Evolutionary conservation across 306 rosid species (phyloP), one percentile per base, ranked within the genome.

Genomic region (Gastrolobium bilobum): DNA sequence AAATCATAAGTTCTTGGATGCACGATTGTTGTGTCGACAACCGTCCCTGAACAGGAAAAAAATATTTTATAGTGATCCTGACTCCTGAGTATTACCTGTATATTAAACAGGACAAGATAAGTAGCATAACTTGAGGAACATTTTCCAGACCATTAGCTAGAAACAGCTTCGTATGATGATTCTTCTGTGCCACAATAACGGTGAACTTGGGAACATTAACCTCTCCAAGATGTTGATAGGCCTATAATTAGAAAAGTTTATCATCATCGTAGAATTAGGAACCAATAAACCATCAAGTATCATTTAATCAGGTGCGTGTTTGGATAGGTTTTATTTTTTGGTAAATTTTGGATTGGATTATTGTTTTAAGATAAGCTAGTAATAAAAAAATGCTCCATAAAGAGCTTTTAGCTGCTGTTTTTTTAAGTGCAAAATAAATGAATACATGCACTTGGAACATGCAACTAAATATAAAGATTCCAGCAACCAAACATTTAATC

Each of bases 1-100:
- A 95, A 95, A 82, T 92, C 97, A 52, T 84, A 92, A 74, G 86
- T 91, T 78, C 83, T 86, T 10, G 97, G 98, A 87, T 92, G 98
- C 30, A 84, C 90, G 48, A 92, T 85, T 72, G 81, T 80, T 9
- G 91, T 88, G 89, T 95, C 99, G 9, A 95, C 96, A 26, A 95
- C 92, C 7, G 98, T 95, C 66, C 99, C 98, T 91, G 86, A 52
- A 81, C 71, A 84, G 63, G 76, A 78, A 76, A 73, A 42, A 6
- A 43, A n/a, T 47, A 52, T 3, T 50, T 62, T 59, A 75, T 31
- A 50, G 31, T 13, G 46, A 71, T 69, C 10, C 52, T 39, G 13
- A 59, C n/a, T n/a, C n/a, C n/a, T n/a, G n/a, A n/a, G 64, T 40
- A 34, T 11, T 62, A 61, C 35, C 30, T 47, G 47, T 58, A 66